Conservation (phyloP, 441 rosid species). For the Dalechampia spathulata region DNA sequence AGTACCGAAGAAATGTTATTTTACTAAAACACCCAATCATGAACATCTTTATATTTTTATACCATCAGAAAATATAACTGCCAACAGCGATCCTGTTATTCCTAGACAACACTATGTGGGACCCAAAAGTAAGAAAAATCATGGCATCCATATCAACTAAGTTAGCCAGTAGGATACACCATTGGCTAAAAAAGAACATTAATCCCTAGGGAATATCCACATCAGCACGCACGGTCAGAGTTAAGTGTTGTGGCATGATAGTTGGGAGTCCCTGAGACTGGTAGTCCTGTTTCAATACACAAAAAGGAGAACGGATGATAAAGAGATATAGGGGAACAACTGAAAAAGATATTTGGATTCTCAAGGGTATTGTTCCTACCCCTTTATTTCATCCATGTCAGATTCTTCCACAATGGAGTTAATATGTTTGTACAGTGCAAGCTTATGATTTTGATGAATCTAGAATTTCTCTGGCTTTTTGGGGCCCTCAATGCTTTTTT, state of each 20-base stretch:
- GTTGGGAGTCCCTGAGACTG: constrained; percentile 18
- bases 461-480: constrained; percentile 28
- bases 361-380: constrained; percentile 42
- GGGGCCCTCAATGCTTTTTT: constrained; percentile 61
- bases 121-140: too few species aligned
- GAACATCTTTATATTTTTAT: too few species aligned
- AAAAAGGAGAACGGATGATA: constrained; percentile 36
- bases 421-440: constrained; percentile 41
- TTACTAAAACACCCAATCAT: constrained; percentile 29
- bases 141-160: constrained; percentile 11
- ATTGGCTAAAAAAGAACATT: constrained; percentile 18
- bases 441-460: constrained; percentile 61
- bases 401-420: constrained; percentile 75
- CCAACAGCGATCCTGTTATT: too few species aligned
- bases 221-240: constrained; percentile 28
- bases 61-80: too few species aligned
- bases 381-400: constrained; percentile 56
- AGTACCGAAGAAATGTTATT: constrained; percentile 54
- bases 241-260: constrained; percentile 30
- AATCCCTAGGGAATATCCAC: constrained; percentile 24
- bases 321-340: constrained; percentile 35
- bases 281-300: constrained; percentile 25
- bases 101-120: too few species aligned
- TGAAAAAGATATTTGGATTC: constrained; percentile 71
- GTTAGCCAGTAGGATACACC: not conserved